Percentiles rank a stretch among this genome's conserved stretches.
These are phyloP conservation scores for Phytophthora crassamura DNA, from an alignment of 352 stramenopile genomes.

Conservation along the genomic window DNA sequence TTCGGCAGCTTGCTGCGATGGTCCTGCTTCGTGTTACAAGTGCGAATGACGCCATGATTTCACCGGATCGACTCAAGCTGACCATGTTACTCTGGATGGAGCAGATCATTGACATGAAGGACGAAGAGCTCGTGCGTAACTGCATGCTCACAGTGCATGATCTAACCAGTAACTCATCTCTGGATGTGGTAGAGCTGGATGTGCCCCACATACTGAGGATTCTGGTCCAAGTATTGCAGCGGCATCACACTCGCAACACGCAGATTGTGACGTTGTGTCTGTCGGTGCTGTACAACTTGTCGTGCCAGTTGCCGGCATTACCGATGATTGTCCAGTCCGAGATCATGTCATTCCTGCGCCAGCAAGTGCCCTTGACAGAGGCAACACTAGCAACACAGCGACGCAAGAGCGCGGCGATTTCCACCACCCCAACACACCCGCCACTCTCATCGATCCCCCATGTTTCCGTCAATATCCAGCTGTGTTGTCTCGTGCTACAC, in stretches of 20 bases:
- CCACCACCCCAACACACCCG: constrained; percentile 5
- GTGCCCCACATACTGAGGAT: constrained; percentile 73
- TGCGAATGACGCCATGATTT: constrained; percentile 73
- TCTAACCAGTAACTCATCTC: constrained; percentile 62
- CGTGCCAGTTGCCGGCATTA: constrained; percentile 58
- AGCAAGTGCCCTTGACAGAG: constrained; percentile 43
- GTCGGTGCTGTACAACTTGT: constrained; percentile 80
- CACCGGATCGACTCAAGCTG: constrained; percentile 62
- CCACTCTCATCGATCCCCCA: constrained; percentile 2
- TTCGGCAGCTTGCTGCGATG: constrained; percentile 76
- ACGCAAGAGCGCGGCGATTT: constrained; percentile 5
- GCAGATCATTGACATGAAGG: constrained; percentile 81
- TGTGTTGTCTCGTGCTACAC: constrained; percentile 76
- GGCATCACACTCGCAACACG: constrained; percentile 51
- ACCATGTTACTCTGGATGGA: constrained; percentile 83
- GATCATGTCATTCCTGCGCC: constrained; percentile 63
- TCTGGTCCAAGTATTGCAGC: constrained; percentile 64
- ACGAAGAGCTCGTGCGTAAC: constrained; percentile 75
- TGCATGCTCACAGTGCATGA: constrained; percentile 82
- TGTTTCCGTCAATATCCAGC: constrained; percentile 40
- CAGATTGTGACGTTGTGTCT: constrained; percentile 75
- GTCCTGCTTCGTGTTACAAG: constrained; percentile 75
- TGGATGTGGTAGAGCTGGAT: constrained; percentile 63
- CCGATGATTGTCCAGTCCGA: constrained; percentile 56
- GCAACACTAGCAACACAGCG: constrained; percentile 20